Evolutionary conservation across 345 rosid species (phyloP), one percentile per base, ranked within the genome.

Genomic region (Lepidium africanum): DNA sequence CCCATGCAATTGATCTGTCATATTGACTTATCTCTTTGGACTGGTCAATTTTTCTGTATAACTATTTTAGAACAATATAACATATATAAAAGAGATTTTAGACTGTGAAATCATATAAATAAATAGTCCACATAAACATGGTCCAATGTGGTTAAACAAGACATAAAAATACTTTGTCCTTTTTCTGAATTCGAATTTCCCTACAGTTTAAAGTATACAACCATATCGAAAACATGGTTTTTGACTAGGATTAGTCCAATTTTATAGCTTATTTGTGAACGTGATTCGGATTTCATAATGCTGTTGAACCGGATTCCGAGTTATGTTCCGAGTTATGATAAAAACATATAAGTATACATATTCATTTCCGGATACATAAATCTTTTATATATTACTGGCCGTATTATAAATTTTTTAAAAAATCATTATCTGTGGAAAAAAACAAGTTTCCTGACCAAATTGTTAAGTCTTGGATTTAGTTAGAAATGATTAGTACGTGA

Each of bases 1-100:
- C 72, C 77, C 72, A 73, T 73, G 72, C 77, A 66, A 51, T 52
- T 50, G 45, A 27, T 64, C 43, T 36, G 38, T 65, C 58, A 50
- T 56, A 48, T 61, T 73, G 77, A 73, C 77, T 73, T 65, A 58
- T 58, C 32, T 45, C 11, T 55, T 41, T 65, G 32, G 71, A 72
- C 76, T 14, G 46, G 53, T 65, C 71, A 72, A 48, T n/a, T 54
- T 45, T 36, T n/a, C n/a, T 32, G 11, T 40, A 40, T 17, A 17
- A 21, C 1, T 60, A 59, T 13, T 9, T 23, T 32, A 57, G 25
- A 39, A 38, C 21, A 25, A 12, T 37, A 38, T 45, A 42, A 3
- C 54, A 51, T n/a, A n/a, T n/a, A n/a, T 14, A 17, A n/a, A 41
- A 52, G n/a, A 27, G 54, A 60, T 33, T 41, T 69, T 21, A 70